A percentile compares a stretch with the other conserved stretches of the same genome.
These are phyloP conservation scores for Dactylellina drechsleri DNA, from an alignment of 2,329 filamentous ascomycete species.

Conservation along the genomic window DNA sequence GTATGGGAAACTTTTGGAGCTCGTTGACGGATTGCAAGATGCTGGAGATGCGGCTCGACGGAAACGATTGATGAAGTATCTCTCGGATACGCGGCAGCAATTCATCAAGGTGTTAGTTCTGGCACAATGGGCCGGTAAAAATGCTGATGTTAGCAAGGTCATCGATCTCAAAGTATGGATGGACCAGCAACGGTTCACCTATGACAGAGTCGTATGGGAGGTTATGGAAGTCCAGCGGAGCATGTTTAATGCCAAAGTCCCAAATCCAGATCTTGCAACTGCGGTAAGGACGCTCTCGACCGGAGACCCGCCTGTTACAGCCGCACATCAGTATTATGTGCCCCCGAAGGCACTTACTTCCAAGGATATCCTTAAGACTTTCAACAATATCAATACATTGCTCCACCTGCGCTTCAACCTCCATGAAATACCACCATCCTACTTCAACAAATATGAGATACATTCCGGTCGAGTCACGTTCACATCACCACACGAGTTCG, in stretches of 20 bases:
- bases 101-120: constrained; percentile 95
- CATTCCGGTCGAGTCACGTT: constrained; percentile 91
- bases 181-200: constrained; percentile 71
- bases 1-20: constrained; percentile 77
- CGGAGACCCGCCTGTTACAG: constrained; percentile 66
- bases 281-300: constrained; percentile 85
- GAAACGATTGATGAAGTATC: constrained; percentile 76
- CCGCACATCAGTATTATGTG: constrained; percentile 76
- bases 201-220: constrained; percentile 70
- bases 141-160: constrained; percentile 81
- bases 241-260: constrained; percentile 75
- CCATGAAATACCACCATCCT: constrained; percentile 81
- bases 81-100: constrained; percentile 80
- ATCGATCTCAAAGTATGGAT: constrained; percentile 87
- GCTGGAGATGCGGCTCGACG: constrained; percentile 77
- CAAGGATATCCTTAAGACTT: constrained; percentile 76
- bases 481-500: constrained; percentile 82
- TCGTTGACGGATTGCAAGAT: constrained; percentile 56
- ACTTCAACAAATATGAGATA: constrained; percentile 81
- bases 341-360: constrained; percentile 76
- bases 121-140: constrained; percentile 85
- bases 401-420: constrained; percentile 85
- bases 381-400: constrained; percentile 84
- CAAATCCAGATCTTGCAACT: constrained; percentile 89
- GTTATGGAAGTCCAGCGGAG: constrained; percentile 78